phyloP scores from a whole-genome alignment of 2,329 filamentous ascomycete species.

The Penicillium sp. region DNA sequence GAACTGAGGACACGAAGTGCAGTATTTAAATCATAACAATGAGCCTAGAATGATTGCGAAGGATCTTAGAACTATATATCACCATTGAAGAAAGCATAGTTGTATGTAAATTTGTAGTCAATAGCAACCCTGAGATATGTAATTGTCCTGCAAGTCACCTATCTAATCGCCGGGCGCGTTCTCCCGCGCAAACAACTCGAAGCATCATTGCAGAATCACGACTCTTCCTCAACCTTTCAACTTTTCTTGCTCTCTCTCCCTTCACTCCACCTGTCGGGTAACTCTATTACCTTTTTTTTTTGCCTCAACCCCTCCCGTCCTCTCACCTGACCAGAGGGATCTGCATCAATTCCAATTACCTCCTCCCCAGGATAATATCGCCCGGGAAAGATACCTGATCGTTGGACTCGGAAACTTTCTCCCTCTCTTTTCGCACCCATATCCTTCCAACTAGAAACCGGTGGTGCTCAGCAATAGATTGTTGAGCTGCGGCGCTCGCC shows the following conservation, averaged over 20 bases:
- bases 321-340: not conserved
- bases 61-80: too few relatives aligned
- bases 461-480: slow-evolving; percentile 18
- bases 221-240: slow-evolving; percentile 9
- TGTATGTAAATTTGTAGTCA: not conserved
- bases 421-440: not conserved
- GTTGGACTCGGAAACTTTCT: slow-evolving; percentile 6
- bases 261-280: not conserved
- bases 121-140: not conserved
- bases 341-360: slow-evolving; percentile 3
- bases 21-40: too few relatives aligned
- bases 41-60: too few relatives aligned
- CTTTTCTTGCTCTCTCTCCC: not conserved
- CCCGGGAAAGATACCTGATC: slow-evolving; percentile 8
- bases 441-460: not conserved
- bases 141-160: slow-evolving; percentile 1
- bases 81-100: too few relatives aligned
- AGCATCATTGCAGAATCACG: slow-evolving; percentile 27
- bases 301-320: not conserved
- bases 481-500: slow-evolving; percentile 36
- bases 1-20: too few relatives aligned
- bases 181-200: slow-evolving; percentile 28
- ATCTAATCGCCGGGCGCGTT: slow-evolving; percentile 31
- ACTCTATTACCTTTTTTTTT: not conserved
- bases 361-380: slow-evolving; percentile 7